These are phyloP conservation scores for Gillenia trifoliata DNA, from an alignment of 306 rosid species.

Conservation along the genomic window DNA sequence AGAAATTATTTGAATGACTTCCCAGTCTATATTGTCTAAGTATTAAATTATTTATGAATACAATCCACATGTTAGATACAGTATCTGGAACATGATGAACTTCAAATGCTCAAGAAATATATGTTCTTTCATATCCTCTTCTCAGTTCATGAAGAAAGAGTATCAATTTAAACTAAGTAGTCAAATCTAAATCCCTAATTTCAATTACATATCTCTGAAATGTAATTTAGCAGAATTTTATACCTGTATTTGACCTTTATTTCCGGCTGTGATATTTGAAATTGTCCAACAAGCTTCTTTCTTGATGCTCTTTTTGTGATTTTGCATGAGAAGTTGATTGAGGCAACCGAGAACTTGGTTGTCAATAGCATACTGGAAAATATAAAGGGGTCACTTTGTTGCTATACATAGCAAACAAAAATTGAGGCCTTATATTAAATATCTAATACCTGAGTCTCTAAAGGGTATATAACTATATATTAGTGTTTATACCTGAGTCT, in stretches of 20 bases:
- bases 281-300: conserved; percentile 73
- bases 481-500: conserved; percentile 48
- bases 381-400: conserved; percentile 1
- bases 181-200: background rate
- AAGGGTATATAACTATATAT: background rate
- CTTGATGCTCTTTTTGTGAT: conserved; percentile 59
- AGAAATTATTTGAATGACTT: background rate
- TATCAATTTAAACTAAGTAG: background rate
- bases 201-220: background rate
- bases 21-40: background rate
- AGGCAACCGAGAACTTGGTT: conserved; percentile 51
- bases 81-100: background rate
- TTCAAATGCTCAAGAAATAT: background rate
- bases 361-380: conserved; percentile 51
- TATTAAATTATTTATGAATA: background rate
- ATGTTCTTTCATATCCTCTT: background rate
- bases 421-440: background rate
- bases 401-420: background rate
- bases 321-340: conserved; percentile 48
- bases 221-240: background rate
- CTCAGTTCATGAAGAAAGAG: background rate
- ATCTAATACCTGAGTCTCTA: too few relatives aligned
- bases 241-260: conserved; percentile 66
- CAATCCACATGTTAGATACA: background rate
- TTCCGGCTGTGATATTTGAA: conserved; percentile 71